Evolutionary conservation across 495 filamentous ascomycete genomes (phyloP).

Genomic region (Ramalina intermedia): DNA sequence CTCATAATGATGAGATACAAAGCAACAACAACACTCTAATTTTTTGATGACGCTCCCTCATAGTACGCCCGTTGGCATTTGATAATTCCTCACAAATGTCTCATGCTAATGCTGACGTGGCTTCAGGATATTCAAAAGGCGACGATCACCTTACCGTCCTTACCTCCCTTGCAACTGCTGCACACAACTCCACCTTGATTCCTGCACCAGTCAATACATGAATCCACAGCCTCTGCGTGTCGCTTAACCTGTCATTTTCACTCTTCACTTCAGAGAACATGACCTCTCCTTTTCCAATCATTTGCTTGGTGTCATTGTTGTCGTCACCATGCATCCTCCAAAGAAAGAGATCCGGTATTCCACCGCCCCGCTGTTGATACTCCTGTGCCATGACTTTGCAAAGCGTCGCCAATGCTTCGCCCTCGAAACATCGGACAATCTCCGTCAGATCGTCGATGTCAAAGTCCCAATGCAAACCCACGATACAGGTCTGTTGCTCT

Average conservation of each 20-base stretch:
- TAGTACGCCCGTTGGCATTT: slow-evolving; percentile 4
- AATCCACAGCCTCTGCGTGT: slow-evolving; percentile 94
- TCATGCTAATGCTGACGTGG: no score
- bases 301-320: slow-evolving; percentile 14
- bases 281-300: slow-evolving; percentile 32
- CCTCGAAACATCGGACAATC: slow-evolving; percentile 64
- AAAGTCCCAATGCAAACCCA: slow-evolving; percentile 86
- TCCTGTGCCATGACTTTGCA: slow-evolving; percentile 94
- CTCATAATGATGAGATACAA: slow-evolving; percentile 36
- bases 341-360: slow-evolving; percentile 85
- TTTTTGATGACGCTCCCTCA: slow-evolving; percentile 41
- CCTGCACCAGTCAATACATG: slow-evolving; percentile 78
- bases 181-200: slow-evolving; percentile 74
- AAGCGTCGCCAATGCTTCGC: slow-evolving; percentile 63
- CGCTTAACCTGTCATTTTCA: slow-evolving; percentile 89
- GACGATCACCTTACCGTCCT: slow-evolving; percentile 13
- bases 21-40: slow-evolving; percentile 51
- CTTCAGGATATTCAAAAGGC: no score
- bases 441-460: slow-evolving; percentile 66
- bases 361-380: slow-evolving; percentile 71
- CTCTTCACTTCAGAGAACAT: slow-evolving; percentile 89
- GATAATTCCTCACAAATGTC: no score
- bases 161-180: slow-evolving; percentile 68
- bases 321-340: slow-evolving; percentile 40
- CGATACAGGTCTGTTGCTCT: slow-evolving; percentile 61